Evolutionary conservation across 2,329 filamentous ascomycete genomes (phyloP).

Genomic region (Cercospora brassicicola): DNA sequence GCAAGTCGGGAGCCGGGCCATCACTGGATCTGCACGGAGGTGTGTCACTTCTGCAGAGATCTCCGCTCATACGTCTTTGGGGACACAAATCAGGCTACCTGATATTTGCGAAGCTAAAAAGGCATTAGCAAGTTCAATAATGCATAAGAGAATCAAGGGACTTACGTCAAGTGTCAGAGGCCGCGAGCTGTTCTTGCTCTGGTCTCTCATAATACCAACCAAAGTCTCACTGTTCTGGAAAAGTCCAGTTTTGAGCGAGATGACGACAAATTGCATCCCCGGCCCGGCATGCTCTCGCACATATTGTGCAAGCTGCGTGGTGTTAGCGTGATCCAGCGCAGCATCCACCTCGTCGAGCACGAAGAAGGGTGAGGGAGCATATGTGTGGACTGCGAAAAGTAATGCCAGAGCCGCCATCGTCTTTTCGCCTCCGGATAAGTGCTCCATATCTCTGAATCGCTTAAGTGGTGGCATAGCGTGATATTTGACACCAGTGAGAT

Average conservation of each 20-base stretch:
- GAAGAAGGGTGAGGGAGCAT: slow-evolving; percentile 94
- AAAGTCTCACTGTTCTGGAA: slow-evolving; percentile 96
- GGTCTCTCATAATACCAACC: slow-evolving; percentile 93
- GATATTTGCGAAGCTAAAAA: slow-evolving; percentile 38
- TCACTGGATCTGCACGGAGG: not conserved
- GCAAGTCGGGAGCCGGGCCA: not conserved
- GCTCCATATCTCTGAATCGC: slow-evolving; percentile 98
- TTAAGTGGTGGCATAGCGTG: slow-evolving; percentile 98
- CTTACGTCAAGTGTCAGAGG: slow-evolving; percentile 94
- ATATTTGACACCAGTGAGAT: slow-evolving; percentile 94
- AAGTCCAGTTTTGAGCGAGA: slow-evolving; percentile 89
- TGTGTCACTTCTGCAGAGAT: not conserved
- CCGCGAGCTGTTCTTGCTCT: slow-evolving; percentile 87
- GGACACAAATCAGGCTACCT: slow-evolving; percentile 24
- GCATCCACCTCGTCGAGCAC: slow-evolving; percentile 98
- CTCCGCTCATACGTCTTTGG: not conserved
- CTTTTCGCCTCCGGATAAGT: slow-evolving; percentile 94
- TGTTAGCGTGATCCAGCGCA: slow-evolving; percentile 96
- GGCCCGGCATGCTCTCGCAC: slow-evolving; percentile 91
- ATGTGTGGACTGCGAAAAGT: slow-evolving; percentile 93
- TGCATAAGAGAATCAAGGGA: slow-evolving; percentile 25
- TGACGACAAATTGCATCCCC: slow-evolving; percentile 99
- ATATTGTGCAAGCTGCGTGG: slow-evolving; percentile 93
- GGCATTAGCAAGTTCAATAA: slow-evolving; percentile 1
- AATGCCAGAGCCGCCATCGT: slow-evolving; percentile 97